These are phyloP conservation scores for Zasmidium citrigriseum DNA, from an alignment of 2,329 filamentous ascomycete genomes.

Conservation along the genomic window DNA sequence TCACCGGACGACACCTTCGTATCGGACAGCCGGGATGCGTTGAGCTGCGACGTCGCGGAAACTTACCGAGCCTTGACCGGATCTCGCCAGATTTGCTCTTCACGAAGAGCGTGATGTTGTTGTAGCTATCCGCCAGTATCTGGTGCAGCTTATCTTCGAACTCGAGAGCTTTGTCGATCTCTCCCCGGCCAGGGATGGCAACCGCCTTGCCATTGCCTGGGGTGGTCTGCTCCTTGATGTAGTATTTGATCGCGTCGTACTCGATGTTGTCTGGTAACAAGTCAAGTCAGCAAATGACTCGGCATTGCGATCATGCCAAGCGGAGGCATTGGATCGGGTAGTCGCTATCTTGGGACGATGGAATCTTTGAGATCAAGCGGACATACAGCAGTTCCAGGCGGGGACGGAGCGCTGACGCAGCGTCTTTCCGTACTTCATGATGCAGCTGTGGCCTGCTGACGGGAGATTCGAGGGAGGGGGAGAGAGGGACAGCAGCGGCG, in stretches of 20 bases:
- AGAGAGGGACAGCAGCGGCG: not conserved
- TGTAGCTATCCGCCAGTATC: slow-evolving; percentile 73
- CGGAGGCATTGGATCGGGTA: slow-evolving; percentile 3
- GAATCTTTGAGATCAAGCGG: not conserved
- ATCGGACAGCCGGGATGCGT: not conserved
- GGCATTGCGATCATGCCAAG: slow-evolving; percentile 8
- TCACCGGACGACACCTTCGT: too few species aligned
- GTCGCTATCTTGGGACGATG: not conserved
- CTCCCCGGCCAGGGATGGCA: slow-evolving; percentile 69
- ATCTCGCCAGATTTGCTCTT: slow-evolving; percentile 80
- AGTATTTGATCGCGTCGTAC: slow-evolving; percentile 82
- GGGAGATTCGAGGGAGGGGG: too few species aligned
- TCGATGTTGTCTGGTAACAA: slow-evolving; percentile 75
- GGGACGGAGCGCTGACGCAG: slow-evolving; percentile 76
- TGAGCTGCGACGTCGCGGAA: not conserved
- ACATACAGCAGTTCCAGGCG: slow-evolving; percentile 74
- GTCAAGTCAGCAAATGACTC: slow-evolving; percentile 10
- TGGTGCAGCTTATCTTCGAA: slow-evolving; percentile 73
- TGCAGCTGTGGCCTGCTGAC: too few species aligned
- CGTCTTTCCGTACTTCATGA: slow-evolving; percentile 76
- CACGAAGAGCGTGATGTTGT: slow-evolving; percentile 76
- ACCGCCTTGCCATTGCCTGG: slow-evolving; percentile 69
- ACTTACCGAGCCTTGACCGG: slow-evolving; percentile 65
- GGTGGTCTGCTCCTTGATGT: slow-evolving; percentile 79
- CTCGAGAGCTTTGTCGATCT: slow-evolving; percentile 48